These are phyloP conservation scores for Chimonanthus salicifolius DNA, from an alignment of 164 flowering plant genomes.

Conservation along the genomic window DNA sequence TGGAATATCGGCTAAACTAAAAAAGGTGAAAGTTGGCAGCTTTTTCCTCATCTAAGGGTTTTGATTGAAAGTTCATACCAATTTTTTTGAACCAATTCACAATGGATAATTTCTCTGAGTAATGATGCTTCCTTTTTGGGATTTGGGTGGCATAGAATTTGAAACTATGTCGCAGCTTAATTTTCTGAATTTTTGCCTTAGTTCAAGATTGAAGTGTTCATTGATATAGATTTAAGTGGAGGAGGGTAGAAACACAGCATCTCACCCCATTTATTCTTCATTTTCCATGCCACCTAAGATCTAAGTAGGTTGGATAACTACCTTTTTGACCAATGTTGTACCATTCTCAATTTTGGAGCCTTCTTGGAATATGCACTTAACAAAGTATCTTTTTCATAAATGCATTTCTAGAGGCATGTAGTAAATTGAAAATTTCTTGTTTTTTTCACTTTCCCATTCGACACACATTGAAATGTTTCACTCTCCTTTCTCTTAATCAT, in stretches of 20 bases:
- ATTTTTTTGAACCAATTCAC: not conserved
- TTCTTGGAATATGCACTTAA: not conserved
- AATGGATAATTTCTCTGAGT: not conserved
- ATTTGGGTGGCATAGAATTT: not conserved
- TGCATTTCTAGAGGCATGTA: not conserved
- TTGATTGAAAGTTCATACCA: not conserved
- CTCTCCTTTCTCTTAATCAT: not conserved
- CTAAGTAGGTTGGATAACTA: not conserved
- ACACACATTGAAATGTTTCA: too few relatives aligned
- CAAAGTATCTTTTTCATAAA: not conserved
- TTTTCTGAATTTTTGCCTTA: not conserved
- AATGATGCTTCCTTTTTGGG: not conserved
- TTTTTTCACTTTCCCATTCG: not conserved
- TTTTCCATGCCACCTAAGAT: not conserved
- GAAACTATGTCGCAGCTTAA: not conserved
- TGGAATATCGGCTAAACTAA: too few relatives aligned
- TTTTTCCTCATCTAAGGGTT: too few relatives aligned
- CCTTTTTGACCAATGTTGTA: too few relatives aligned
- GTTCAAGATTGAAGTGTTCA: not conserved
- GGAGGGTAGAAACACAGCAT: not conserved
- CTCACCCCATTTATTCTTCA: not conserved
- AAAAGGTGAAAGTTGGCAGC: too few relatives aligned
- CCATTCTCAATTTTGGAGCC: not conserved
- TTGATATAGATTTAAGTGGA: not conserved
- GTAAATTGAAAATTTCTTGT: too few relatives aligned